Conservation (phyloP, 805 yeast genomes). For the Yamadazyma takamatsuzukensis region DNA sequence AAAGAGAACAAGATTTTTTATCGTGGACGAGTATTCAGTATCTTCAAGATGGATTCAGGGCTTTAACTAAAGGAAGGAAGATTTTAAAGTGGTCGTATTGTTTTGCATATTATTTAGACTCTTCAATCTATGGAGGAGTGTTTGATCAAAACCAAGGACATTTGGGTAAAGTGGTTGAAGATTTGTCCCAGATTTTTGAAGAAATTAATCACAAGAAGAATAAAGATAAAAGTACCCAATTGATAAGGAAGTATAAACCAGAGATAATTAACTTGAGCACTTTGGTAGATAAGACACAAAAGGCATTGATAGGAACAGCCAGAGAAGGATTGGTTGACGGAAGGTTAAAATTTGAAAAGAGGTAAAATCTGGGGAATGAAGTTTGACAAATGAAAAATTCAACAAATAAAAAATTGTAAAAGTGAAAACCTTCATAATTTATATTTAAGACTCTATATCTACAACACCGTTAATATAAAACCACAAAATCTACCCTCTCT, state of each 20-base stretch:
- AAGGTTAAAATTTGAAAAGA: slow-evolving; percentile 19
- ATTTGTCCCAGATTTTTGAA: slow-evolving; percentile 59
- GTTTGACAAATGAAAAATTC: too few relatives aligned
- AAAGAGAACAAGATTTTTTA: slow-evolving; percentile 24
- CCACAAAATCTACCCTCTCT: too few relatives aligned
- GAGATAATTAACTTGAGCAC: slow-evolving; percentile 42
- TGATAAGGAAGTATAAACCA: slow-evolving; percentile 34
- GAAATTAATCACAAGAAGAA: slow-evolving; percentile 28
- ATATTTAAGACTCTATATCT: too few relatives aligned
- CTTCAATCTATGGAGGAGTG: slow-evolving; percentile 51
- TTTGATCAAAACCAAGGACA: slow-evolving; percentile 70
- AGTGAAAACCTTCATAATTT: too few relatives aligned
- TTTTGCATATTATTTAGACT: slow-evolving; percentile 62
- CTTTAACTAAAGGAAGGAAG: slow-evolving; percentile 64
- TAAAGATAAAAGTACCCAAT: slow-evolving; percentile 19
- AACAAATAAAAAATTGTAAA: too few relatives aligned
- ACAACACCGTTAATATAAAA: too few relatives aligned
- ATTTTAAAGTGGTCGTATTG: slow-evolving; percentile 91
- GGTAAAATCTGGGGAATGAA: too few relatives aligned
- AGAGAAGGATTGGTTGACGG: slow-evolving; percentile 37
- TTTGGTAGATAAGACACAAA: slow-evolving; percentile 39
- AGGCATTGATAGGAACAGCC: slow-evolving; percentile 42
- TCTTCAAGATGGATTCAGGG: slow-evolving; percentile 66
- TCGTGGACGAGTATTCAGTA: slow-evolving; percentile 91
- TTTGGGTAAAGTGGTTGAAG: slow-evolving; percentile 65